Conservation (phyloP, 1,284 basidiomycete genomes). For the Rhodotorula mucilaginosa region DNA sequence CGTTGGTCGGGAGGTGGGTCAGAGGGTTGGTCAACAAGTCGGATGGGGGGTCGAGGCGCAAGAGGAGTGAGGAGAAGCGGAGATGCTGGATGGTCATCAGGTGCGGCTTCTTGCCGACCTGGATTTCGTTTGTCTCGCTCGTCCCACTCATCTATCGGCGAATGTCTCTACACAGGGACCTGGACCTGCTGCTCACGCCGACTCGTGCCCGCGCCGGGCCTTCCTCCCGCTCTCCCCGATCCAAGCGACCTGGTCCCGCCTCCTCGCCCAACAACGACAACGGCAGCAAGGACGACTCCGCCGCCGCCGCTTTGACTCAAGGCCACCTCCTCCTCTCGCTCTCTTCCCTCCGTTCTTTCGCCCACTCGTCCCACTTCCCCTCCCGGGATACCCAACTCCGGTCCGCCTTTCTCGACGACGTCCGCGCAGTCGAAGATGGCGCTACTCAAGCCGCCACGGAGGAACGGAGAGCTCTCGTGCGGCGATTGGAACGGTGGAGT, state of each 20-base stretch:
- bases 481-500: constrained; percentile 34
- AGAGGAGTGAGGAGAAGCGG: constrained; percentile 49
- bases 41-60: constrained; percentile 40
- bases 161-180: constrained; percentile 30
- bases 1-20: constrained; percentile 56
- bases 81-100: constrained; percentile 51
- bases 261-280: background rate
- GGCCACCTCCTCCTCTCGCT: constrained; percentile 54
- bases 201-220: constrained; percentile 20
- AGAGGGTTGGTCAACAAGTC: constrained; percentile 35
- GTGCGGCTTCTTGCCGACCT: constrained; percentile 36
- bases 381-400: constrained; percentile 54
- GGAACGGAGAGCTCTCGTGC: constrained; percentile 24
- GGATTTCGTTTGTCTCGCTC: too few species aligned
- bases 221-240: background rate
- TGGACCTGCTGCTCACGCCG: constrained; percentile 47
- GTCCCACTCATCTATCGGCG: background rate
- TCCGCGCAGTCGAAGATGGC: constrained; percentile 49
- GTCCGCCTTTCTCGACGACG: constrained; percentile 78
- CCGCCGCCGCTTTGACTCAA: constrained; percentile 50
- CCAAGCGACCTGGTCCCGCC: background rate
- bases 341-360: constrained; percentile 50
- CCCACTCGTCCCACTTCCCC: constrained; percentile 43
- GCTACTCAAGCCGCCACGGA: constrained; percentile 16
- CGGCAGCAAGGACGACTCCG: constrained; percentile 33